Conservation (phyloP, 805 yeast species). For the Scheffersomyces lignosus region DNA sequence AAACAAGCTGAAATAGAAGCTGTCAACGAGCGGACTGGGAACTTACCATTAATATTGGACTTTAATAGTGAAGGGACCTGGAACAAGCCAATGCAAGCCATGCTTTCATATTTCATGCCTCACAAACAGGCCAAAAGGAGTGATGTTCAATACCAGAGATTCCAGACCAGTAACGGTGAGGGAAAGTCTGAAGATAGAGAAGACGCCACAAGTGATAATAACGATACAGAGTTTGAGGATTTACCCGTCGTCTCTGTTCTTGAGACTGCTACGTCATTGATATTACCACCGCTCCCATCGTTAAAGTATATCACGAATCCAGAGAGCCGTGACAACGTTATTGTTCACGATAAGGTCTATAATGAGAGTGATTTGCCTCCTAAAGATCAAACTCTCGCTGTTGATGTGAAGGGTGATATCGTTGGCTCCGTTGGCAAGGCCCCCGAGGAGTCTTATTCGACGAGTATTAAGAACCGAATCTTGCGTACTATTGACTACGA, state of each 20-base stretch:
- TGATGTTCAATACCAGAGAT: constrained; percentile 13
- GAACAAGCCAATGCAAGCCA: constrained; percentile 32
- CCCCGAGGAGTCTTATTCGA: constrained; percentile 8
- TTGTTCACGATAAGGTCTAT: constrained; percentile 82
- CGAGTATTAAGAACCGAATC: constrained; percentile 17
- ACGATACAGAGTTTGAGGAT: constrained; percentile 14
- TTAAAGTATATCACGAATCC: constrained; percentile 70
- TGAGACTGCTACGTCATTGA: constrained; percentile 72
- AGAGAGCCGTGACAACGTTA: constrained; percentile 56
- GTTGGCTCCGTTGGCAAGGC: neutral
- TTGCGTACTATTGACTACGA: constrained; percentile 29
- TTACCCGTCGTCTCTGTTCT: constrained; percentile 75
- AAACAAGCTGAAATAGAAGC: neutral
- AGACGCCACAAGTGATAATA: constrained; percentile 12
- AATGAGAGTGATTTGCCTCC: constrained; percentile 62
- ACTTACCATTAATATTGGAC: constrained; percentile 6
- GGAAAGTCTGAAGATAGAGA: constrained; percentile 20
- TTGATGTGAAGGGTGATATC: neutral
- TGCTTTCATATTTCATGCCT: constrained; percentile 42
- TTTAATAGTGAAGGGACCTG: constrained; percentile 16
- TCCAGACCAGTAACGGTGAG: constrained; percentile 16
- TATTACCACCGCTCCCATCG: constrained; percentile 81
- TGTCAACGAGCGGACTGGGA: neutral
- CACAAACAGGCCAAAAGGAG: constrained; percentile 29
- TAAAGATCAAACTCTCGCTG: neutral